Percentiles rank a stretch among this genome's conserved stretches.
phyloP scores from a whole-genome alignment of 2,329 filamentous ascomycete species.

The Neoascochyta sp. region DNA sequence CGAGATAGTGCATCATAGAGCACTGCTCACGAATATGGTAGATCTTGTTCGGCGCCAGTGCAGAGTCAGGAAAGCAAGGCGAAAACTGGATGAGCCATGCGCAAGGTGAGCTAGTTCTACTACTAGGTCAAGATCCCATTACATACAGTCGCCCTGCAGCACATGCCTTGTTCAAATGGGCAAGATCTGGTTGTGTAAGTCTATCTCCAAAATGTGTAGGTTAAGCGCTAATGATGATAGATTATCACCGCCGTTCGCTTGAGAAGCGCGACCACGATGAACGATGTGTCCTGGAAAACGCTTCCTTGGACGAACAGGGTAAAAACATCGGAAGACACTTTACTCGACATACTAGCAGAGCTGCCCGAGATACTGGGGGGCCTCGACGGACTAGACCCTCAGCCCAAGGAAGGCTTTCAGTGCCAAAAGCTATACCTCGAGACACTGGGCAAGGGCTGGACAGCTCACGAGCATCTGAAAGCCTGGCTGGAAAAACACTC shows the following conservation, averaged over 20 bases:
- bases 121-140: constrained; percentile 17
- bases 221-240: constrained; percentile 2
- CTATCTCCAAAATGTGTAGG: background rate
- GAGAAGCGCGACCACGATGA: constrained; percentile 28
- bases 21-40: too few species aligned
- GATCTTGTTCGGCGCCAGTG: constrained; percentile 29
- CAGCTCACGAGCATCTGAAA: constrained; percentile 16
- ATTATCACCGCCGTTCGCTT: constrained; percentile 35
- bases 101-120: constrained; percentile 24
- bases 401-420: background rate
- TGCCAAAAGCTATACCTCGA: constrained; percentile 6
- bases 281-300: constrained; percentile 33
- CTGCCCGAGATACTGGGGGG: constrained; percentile 32
- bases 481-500: constrained; percentile 14
- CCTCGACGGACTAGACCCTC: constrained; percentile 18
- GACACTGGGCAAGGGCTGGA: constrained; percentile 16
- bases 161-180: constrained; percentile 22
- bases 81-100: constrained; percentile 29
- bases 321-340: constrained; percentile 33
- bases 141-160: constrained; percentile 13
- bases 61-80: constrained; percentile 15
- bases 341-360: constrained; percentile 33
- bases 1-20: too few species aligned
- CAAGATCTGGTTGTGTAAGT: constrained; percentile 11
- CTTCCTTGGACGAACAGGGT: constrained; percentile 32